phyloP scores from a whole-genome alignment of 2,329 filamentous ascomycete genomes.

The Fusarium sp. region DNA sequence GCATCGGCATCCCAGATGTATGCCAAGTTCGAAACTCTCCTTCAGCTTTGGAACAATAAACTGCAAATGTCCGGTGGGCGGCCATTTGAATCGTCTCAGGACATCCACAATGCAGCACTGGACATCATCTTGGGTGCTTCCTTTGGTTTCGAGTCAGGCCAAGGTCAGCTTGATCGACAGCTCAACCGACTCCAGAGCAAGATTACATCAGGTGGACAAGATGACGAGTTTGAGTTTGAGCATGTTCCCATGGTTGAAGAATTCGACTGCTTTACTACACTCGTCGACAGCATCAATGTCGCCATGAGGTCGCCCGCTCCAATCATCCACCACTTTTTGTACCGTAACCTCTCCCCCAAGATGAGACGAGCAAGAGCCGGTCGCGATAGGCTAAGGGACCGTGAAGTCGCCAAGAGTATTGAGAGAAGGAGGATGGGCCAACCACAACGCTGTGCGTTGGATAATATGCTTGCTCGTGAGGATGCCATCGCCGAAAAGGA shows the following conservation, averaged over 20 bases:
- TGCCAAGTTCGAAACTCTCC: constrained; percentile 43
- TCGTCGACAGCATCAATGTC: constrained; percentile 21
- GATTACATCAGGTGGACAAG: not conserved
- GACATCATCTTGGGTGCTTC: constrained; percentile 49
- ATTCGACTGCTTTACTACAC: constrained; percentile 10
- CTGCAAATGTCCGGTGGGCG: constrained; percentile 35
- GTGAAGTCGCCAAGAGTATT: constrained; percentile 30
- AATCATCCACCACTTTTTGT: constrained; percentile 18
- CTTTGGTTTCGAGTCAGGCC: constrained; percentile 40
- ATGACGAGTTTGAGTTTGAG: constrained; percentile 29
- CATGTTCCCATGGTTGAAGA: constrained; percentile 15
- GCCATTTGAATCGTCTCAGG: constrained; percentile 47
- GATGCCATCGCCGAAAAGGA: constrained; percentile 46
- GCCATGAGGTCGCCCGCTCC: constrained; percentile 19
- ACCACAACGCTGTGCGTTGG: constrained; percentile 38
- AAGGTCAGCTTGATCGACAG: constrained; percentile 11
- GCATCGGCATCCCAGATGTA: constrained; percentile 49
- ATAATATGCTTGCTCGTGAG: constrained; percentile 50
- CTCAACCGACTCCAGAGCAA: constrained; percentile 15
- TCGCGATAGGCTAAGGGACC: constrained; percentile 14
- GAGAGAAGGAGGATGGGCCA: constrained; percentile 5
- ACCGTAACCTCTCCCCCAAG: constrained; percentile 12
- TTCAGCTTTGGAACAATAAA: constrained; percentile 51
- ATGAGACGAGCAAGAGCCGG: constrained; percentile 22
- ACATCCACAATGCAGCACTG: constrained; percentile 47